Percentiles rank a stretch among this genome's conserved stretches.
Conservation (phyloP, 352 stramenopile species). For the Globisporangium paddicum region DNA sequence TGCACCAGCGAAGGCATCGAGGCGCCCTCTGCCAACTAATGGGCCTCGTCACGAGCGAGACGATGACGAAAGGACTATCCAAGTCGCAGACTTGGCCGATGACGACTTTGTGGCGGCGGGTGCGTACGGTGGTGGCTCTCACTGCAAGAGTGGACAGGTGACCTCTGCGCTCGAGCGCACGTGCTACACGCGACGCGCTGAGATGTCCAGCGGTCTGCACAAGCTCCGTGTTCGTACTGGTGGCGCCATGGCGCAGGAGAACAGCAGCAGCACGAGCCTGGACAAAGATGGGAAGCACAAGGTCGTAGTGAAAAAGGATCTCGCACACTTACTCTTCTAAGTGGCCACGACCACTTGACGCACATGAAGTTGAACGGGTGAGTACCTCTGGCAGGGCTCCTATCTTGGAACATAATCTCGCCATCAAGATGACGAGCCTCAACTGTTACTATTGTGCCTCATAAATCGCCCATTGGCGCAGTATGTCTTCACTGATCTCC, state of each 20-base stretch:
- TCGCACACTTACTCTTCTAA: conserved; percentile 63
- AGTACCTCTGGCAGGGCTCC: no score
- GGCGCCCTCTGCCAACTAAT: background rate
- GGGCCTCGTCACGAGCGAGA: background rate
- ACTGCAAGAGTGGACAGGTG: conserved; percentile 28
- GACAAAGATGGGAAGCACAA: conserved; percentile 45
- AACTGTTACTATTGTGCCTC: no score
- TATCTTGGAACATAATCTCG: no score
- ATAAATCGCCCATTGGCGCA: background rate
- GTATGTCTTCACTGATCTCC: no score
- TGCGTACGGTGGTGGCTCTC: conserved; percentile 39
- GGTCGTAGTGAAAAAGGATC: conserved; percentile 52
- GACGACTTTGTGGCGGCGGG: conserved; percentile 22
- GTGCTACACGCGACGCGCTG: conserved; percentile 33
- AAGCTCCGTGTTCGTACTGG: conserved; percentile 50
- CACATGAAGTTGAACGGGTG: no score
- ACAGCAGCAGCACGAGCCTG: conserved; percentile 5
- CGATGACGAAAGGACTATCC: background rate
- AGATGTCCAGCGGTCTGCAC: conserved; percentile 48
- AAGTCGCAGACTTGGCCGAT: background rate
- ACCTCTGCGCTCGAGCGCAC: conserved; percentile 27
- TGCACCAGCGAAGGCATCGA: background rate
- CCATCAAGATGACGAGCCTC: no score
- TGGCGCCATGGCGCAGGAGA: conserved; percentile 21
- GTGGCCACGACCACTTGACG: no score